Conservation (phyloP, 2,329 filamentous ascomycete species). For the Fusarium illudens region DNA sequence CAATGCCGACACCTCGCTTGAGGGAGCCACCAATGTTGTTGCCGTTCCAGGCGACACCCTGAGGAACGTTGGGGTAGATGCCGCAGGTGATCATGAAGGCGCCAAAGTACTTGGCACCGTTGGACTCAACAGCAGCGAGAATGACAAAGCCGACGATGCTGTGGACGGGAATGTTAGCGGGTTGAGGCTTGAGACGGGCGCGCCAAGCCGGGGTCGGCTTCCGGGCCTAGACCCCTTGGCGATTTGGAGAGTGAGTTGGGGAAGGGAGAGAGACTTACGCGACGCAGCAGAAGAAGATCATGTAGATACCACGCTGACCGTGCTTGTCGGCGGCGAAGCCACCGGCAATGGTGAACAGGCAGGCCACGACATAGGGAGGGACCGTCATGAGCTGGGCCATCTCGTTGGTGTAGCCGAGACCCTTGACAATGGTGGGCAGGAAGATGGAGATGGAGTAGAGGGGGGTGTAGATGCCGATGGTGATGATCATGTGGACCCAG, state of each 20-base stretch:
- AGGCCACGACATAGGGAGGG: slow-evolving; percentile 50
- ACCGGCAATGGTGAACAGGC: slow-evolving; percentile 47
- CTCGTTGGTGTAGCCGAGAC: slow-evolving; percentile 49
- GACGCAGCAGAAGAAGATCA: slow-evolving; percentile 48
- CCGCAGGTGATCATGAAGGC: slow-evolving; percentile 53
- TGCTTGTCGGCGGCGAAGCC: slow-evolving; percentile 55
- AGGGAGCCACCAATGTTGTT: slow-evolving; percentile 65
- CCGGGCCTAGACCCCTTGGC: slow-evolving; percentile 4
- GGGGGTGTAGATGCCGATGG: slow-evolving; percentile 62
- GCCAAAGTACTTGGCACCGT: slow-evolving; percentile 57
- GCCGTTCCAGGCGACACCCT: slow-evolving; percentile 66
- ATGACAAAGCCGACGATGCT: slow-evolving; percentile 48
- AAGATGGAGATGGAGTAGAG: slow-evolving; percentile 52
- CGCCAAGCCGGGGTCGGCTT: slow-evolving; percentile 19
- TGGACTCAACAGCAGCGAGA: slow-evolving; percentile 44
- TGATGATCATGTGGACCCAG: slow-evolving; percentile 66
- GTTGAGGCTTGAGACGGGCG: neutral
- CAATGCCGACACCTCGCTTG: slow-evolving; percentile 64
- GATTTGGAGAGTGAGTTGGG: neutral
- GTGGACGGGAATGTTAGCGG: slow-evolving; percentile 19
- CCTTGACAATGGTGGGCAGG: slow-evolving; percentile 49
- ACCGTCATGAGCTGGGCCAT: slow-evolving; percentile 51
- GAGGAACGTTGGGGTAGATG: slow-evolving; percentile 63
- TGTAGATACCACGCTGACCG: slow-evolving; percentile 50
- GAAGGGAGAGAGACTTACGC: slow-evolving; percentile 47